Evolutionary conservation across 2,329 filamentous ascomycete genomes (phyloP), one percentile per base, ranked within the genome.

Genomic region (Daldinia sp.): DNA sequence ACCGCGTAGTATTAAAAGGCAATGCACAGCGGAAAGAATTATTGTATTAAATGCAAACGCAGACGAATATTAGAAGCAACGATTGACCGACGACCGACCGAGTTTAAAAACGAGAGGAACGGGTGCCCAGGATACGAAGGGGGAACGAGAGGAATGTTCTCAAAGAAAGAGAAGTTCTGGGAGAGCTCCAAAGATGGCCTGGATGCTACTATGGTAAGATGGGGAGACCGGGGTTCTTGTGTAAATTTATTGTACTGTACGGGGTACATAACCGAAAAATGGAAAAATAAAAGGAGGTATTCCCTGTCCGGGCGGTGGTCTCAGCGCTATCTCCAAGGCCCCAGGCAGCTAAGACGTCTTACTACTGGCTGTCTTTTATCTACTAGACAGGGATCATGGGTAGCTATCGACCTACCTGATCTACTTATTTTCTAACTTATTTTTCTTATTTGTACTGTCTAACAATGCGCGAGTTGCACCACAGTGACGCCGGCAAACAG

Each of bases 71-170:
- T 58, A 61, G 27, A 60, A 59, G 50, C 45, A 62, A 56, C 58
- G 50, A 58, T 30, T 41, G 58, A 63, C 60, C 34, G 55, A 60
- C 56, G 43, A 48, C 45, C 23, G 58, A 62, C 49, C 51, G 55
- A 53, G 19, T 56, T 65, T 59, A 66, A 57, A 45, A 67, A 61
- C 64, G 64, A 64, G 55, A 62, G 64, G 32, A 52, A 62, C 50
- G 58, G 58, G 45, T 39, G 55, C 54, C 64, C 54, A 41, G 58
- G 64, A 64, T 64, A 64, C 61, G 61, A 64, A 64, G 58, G 64
- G 61, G 61, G 27, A 67, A 67, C 64, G 58, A 67, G 58, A 62
- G 64, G 64, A 67, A 67, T 67, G 64, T 67, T 57, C 53, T 29
- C 25, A 32, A 57, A 56, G 60, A 43, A 59, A 53, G 41, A 56